Conservation (phyloP, 1,139 yeast genomes). For the Meyerozyma guilliermondii region DNA sequence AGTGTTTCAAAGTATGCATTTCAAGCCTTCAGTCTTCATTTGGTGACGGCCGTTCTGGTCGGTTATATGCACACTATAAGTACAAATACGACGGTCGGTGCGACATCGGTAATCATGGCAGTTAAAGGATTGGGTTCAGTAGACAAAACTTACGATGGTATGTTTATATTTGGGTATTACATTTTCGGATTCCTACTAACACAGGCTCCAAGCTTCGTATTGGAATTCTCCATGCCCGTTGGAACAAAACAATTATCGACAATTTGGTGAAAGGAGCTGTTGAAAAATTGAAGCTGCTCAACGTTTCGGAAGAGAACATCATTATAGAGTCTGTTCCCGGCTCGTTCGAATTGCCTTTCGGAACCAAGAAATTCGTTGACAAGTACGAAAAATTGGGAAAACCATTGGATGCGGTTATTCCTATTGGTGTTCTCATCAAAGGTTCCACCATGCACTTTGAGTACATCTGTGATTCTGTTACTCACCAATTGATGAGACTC, state of each 20-base stretch:
- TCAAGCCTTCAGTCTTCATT: too few species aligned
- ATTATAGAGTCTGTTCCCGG: conserved; percentile 87
- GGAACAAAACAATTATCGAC: conserved; percentile 78
- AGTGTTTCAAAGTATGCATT: too few species aligned
- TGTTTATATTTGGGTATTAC: conserved; percentile 2
- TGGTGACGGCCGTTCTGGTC: neutral
- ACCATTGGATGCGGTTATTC: conserved; percentile 79
- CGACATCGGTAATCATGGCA: conserved; percentile 45
- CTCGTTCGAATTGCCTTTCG: conserved; percentile 87
- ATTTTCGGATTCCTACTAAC: neutral
- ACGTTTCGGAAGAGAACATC: conserved; percentile 75
- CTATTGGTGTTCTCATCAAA: conserved; percentile 91
- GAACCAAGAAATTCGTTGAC: conserved; percentile 51
- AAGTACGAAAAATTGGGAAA: conserved; percentile 39
- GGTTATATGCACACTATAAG: neutral
- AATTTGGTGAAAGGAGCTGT: conserved; percentile 79
- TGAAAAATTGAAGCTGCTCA: conserved; percentile 51
- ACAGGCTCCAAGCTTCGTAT: conserved; percentile 57
- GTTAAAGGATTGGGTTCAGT: conserved; percentile 73
- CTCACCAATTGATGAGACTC: conserved; percentile 79
- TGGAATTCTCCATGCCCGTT: conserved; percentile 92
- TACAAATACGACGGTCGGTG: neutral
- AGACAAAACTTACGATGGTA: conserved; percentile 68
- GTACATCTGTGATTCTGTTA: conserved; percentile 87
- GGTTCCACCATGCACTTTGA: conserved; percentile 98